Conservation (phyloP, 371 early-diverging fungal genomes). For the Apophysomyces ossiformis region DNA sequence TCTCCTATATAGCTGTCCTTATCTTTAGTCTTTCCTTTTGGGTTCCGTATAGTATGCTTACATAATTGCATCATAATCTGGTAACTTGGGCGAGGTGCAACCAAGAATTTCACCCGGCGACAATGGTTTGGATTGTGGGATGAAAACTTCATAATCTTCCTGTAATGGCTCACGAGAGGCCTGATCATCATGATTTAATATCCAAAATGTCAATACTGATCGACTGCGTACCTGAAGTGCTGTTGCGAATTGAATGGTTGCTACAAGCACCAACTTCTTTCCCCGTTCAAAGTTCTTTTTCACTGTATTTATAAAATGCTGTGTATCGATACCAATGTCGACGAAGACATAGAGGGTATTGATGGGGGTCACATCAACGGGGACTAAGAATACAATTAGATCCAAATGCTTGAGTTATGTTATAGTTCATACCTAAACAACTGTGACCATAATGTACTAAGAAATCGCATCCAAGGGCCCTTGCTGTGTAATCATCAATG, state of each 20-base stretch:
- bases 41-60: conserved; percentile 29
- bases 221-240: conserved; percentile 72
- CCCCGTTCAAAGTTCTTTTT: conserved; percentile 79
- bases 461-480: conserved; percentile 95
- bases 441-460: conserved; percentile 99
- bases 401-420: not conserved
- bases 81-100: conserved; percentile 95
- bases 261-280: conserved; percentile 83
- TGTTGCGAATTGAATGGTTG: conserved; percentile 97
- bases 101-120: conserved; percentile 99
- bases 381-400: conserved; percentile 60
- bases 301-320: conserved; percentile 93
- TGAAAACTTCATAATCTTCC: conserved; percentile 65
- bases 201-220: not conserved
- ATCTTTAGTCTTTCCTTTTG: not conserved
- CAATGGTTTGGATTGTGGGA: conserved; percentile 96
- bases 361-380: conserved; percentile 93
- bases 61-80: conserved; percentile 72
- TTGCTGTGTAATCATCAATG: conserved; percentile 97
- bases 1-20: conserved; percentile 86
- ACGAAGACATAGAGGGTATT: conserved; percentile 99
- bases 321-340: conserved; percentile 96
- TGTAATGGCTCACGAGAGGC: conserved; percentile 67
- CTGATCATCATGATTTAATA: conserved; percentile 19
- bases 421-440: conserved; percentile 76